These are phyloP conservation scores for Hymenoscyphus scutula DNA, from an alignment of 2,329 filamentous ascomycete genomes.

Conservation along the genomic window DNA sequence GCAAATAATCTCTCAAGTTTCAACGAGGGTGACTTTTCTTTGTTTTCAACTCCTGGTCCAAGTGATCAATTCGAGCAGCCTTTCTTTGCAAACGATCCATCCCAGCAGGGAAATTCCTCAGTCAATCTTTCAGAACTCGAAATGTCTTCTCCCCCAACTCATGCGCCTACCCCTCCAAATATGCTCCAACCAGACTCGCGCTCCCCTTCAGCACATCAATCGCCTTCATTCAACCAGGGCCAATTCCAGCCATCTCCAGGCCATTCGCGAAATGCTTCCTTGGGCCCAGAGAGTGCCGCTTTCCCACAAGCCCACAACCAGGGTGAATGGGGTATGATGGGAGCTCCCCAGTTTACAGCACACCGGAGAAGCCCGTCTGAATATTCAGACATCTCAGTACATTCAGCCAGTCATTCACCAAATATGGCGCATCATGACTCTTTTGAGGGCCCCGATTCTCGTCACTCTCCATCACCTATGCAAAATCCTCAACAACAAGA, in stretches of 20 bases:
- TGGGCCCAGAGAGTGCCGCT: conserved; percentile 39
- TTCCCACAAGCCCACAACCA: conserved; percentile 50
- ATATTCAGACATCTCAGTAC: conserved; percentile 85
- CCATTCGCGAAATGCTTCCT: conserved; percentile 36
- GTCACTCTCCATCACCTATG: conserved; percentile 84
- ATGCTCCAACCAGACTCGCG: conserved; percentile 32
- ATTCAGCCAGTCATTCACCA: conserved; percentile 79
- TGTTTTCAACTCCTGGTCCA: conserved; percentile 56
- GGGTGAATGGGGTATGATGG: conserved; percentile 56
- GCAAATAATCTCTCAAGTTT: conserved; percentile 52
- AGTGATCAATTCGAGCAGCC: conserved; percentile 60
- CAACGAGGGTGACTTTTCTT: conserved; percentile 57
- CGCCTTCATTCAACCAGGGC: conserved; percentile 34
- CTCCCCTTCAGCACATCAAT: conserved; percentile 38
- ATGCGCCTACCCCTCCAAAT: conserved; percentile 32
- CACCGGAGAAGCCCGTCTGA: conserved; percentile 88
- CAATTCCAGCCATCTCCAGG: conserved; percentile 35
- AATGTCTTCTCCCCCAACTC: conserved; percentile 44
- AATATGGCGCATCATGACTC: conserved; percentile 74
- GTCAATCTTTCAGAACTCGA: conserved; percentile 47
- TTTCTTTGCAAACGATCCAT: conserved; percentile 55
- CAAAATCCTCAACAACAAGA: conserved; percentile 64
- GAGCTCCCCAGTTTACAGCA: conserved; percentile 64
- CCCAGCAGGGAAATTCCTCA: conserved; percentile 40
- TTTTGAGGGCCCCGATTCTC: conserved; percentile 69